Evolutionary conservation across 768 basidiomycete genomes (phyloP), one percentile per base, ranked within the genome.

Genomic region (Tricholoma sp.): DNA sequence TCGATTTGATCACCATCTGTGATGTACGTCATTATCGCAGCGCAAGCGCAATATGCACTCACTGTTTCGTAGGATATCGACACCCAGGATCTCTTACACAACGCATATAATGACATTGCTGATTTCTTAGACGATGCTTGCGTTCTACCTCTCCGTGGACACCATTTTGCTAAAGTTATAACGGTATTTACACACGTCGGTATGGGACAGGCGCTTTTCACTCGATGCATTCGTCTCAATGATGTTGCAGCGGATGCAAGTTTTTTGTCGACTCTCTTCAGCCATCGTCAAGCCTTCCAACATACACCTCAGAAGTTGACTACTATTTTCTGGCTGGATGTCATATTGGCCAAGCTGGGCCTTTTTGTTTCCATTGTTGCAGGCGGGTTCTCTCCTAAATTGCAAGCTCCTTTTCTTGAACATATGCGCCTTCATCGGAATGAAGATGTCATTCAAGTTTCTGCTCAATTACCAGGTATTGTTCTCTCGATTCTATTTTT

Each of bases 401-500:
- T 50, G 70, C 72, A 7, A 62, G 65, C 4, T 7, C n/a, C 20
- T 15, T 52, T 58, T 57, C 41, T 65, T 37, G 66, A 66, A 55
- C 75, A 57, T 57, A 64, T 76, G 63, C 67, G 57, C 58, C 57
- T 50, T n/a, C 80, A 80, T 52, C 72, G 72, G 55, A 76, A 80
- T 39, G 75, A 82, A 15, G 80, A 84, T 56, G 70, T 68, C 54
- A 64, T 89, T 31, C 75, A 77, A 39, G 86, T 85, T 39, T 83
- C 85, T 4, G 70, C 78, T 20, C 88, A 90, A 60, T 70, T 91
- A n/a, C 89, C 89, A 57, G 77, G 88, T 85, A 68, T 58, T 54
- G n/a, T 32, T 49, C 17, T 32, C 29, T 31, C 29, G 15, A 42
- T 49, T 4, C 2, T 18, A 11, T 24, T 7, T 42, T 13, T 41